Evolutionary conservation across 495 filamentous ascomycete genomes (phyloP).

Genomic region (Physcia stellaris): DNA sequence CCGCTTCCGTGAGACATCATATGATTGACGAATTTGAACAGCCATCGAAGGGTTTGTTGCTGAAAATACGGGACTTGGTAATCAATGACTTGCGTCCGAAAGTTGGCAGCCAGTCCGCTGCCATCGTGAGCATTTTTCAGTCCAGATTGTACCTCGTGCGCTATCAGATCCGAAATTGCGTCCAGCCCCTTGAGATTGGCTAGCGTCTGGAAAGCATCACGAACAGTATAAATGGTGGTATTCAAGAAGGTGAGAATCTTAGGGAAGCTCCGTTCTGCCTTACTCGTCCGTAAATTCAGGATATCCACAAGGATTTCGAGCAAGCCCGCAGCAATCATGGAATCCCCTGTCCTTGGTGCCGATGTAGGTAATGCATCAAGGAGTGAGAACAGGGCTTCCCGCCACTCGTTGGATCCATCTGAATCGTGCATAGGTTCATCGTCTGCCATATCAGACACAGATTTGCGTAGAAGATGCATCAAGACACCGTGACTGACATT

Average conservation of each 20-base stretch:
- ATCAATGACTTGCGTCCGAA: slow-evolving; percentile 71
- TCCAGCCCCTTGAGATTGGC: slow-evolving; percentile 72
- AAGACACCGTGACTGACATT: slow-evolving; percentile 94
- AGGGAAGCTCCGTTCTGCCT: slow-evolving; percentile 68
- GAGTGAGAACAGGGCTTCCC: slow-evolving; percentile 73
- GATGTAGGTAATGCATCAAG: slow-evolving; percentile 63
- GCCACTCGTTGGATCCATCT: slow-evolving; percentile 64
- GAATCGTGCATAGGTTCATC: slow-evolving; percentile 39
- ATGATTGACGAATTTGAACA: slow-evolving; percentile 92
- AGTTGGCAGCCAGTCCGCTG: slow-evolving; percentile 59
- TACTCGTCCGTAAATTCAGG: slow-evolving; percentile 65
- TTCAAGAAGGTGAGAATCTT: slow-evolving; percentile 77
- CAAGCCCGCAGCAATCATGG: slow-evolving; percentile 72
- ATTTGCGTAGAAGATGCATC: slow-evolving; percentile 84
- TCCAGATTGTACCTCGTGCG: slow-evolving; percentile 62
- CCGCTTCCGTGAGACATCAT: slow-evolving; percentile 78
- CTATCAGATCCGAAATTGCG: slow-evolving; percentile 69
- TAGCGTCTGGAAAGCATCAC: slow-evolving; percentile 66
- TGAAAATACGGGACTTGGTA: slow-evolving; percentile 86
- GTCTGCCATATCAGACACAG: slow-evolving; percentile 61
- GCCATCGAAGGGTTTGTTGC: slow-evolving; percentile 81
- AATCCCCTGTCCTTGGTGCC: slow-evolving; percentile 52
- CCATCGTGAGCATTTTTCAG: slow-evolving; percentile 48
- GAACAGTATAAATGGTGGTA: slow-evolving; percentile 65
- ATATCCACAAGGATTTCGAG: slow-evolving; percentile 84